These are phyloP conservation scores for Musa itinerans DNA, from an alignment of 176 grass and related monocot species.

Conservation along the genomic window DNA sequence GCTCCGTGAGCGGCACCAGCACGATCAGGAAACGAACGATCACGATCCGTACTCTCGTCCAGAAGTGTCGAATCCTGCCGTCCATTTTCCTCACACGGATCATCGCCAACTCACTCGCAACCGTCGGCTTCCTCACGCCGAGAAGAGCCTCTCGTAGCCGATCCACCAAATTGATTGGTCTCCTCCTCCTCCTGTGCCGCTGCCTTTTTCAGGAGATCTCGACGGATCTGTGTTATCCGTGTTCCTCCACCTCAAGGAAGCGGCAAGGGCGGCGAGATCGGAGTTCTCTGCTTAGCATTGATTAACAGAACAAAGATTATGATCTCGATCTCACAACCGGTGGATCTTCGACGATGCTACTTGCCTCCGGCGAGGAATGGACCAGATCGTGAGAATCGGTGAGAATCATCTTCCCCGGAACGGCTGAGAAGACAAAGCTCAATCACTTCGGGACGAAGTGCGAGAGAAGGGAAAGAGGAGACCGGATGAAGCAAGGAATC, in stretches of 20 bases:
- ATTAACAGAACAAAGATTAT: not conserved
- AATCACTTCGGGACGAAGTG: not conserved
- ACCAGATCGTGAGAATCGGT: not conserved
- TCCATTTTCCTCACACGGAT: not conserved
- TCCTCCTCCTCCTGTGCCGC: not conserved
- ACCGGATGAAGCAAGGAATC: not conserved
- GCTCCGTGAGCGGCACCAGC: not conserved
- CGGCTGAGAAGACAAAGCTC: not conserved
- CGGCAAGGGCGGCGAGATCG: not conserved
- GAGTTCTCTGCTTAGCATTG: not conserved
- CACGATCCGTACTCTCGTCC: not conserved
- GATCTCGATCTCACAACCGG: not conserved
- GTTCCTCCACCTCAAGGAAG: not conserved
- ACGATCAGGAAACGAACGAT: not conserved
- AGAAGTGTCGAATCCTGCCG: not conserved
- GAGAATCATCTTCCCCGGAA: not conserved
- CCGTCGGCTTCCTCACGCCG: not conserved
- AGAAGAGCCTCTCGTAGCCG: constrained; percentile 5
- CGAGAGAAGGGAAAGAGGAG: not conserved
- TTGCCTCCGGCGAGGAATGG: not conserved
- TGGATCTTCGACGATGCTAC: constrained; percentile 2
- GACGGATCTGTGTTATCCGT: not conserved
- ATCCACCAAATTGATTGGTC: not conserved
- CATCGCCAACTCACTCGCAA: not conserved
- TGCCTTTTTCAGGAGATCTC: not conserved